phyloP scores from a whole-genome alignment of 169 alveolate species.

The Cryptosporidium baileyi region DNA sequence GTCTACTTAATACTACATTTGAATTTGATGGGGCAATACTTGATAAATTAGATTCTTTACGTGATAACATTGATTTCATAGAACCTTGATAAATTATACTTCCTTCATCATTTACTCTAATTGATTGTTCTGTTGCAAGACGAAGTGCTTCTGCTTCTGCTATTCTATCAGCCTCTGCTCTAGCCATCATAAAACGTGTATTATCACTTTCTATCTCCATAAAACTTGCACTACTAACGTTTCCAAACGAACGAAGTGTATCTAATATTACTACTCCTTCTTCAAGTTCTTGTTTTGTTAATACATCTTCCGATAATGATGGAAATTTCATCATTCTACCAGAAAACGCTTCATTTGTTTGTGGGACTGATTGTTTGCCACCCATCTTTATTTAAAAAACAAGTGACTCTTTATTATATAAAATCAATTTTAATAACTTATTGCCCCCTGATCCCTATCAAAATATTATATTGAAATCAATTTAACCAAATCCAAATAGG shows the following conservation, averaged over 20 bases:
- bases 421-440: too few relatives aligned
- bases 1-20: neutral
- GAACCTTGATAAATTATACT: constrained; percentile 34
- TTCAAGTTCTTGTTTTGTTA: constrained; percentile 30
- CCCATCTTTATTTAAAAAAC: constrained; percentile 19
- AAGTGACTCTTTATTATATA: neutral
- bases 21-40: neutral
- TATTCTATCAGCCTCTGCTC: constrained; percentile 67
- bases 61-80: neutral
- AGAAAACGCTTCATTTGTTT: constrained; percentile 40
- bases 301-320: constrained; percentile 40
- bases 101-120: constrained; percentile 66
- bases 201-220: constrained; percentile 50
- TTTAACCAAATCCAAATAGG: too few relatives aligned
- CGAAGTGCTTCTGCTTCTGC: constrained; percentile 67
- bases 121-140: constrained; percentile 62
- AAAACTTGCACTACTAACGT: constrained; percentile 36
- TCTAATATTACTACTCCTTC: constrained; percentile 55
- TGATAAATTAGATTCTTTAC: constrained; percentile 13
- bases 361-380: constrained; percentile 67
- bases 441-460: too few relatives aligned
- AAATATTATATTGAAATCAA: too few relatives aligned
- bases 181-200: constrained; percentile 62
- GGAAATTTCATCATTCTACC: constrained; percentile 50
- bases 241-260: constrained; percentile 2